Evolutionary conservation across 2,329 filamentous ascomycete genomes (phyloP), one percentile per base, ranked within the genome.

Genomic region (Penicillium paneum): DNA sequence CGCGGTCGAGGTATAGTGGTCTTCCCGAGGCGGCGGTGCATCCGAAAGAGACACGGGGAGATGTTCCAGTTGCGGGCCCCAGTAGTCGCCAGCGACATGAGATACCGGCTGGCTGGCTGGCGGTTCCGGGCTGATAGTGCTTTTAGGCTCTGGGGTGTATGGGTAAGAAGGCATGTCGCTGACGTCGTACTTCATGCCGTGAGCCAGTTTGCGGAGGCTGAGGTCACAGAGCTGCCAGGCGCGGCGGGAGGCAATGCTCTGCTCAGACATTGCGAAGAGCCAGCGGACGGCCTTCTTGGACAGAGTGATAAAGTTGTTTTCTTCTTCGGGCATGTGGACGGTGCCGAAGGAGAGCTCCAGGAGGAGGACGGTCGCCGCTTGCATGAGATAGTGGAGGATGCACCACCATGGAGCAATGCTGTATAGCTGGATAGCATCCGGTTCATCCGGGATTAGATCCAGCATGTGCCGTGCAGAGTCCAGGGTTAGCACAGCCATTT

Each of bases 261-360:
- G 67, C 43, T 73, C 64, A 3, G 74, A 69, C 66, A 78, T 72
- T 29, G 70, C 64, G 49, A 72, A 70, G 12, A 78, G 69, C 76
- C 76, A 78, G 31, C 71, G 67, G 19, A 75, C 66, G 8, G 68
- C 71, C 55, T 78, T 78, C 54, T 78, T 78, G 11, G 72, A 57
- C 1, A 70, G 56, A 1, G 57, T 43, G 6, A 78, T 55, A n/a
- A 74, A 71, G 8, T 62, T 61, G 6, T 62, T 61, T 43, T 76
- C 75, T 28, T 73, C 67, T 12, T 72, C 66, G 6, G 76, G 75
- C 60, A 72, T 71, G 57, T 78, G 76, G n/a, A 76, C 70, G 42
- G 65, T 68, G 21, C 72, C 71, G 45, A 78, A 78, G 12, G 75
- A 73, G 6, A 78, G 64, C 60, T 78, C 76, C n/a, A 78, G 71